Percentiles rank a stretch among this genome's conserved stretches.
phyloP scores from a whole-genome alignment of 495 filamentous ascomycete genomes.

The Trichoderma parareesei region DNA sequence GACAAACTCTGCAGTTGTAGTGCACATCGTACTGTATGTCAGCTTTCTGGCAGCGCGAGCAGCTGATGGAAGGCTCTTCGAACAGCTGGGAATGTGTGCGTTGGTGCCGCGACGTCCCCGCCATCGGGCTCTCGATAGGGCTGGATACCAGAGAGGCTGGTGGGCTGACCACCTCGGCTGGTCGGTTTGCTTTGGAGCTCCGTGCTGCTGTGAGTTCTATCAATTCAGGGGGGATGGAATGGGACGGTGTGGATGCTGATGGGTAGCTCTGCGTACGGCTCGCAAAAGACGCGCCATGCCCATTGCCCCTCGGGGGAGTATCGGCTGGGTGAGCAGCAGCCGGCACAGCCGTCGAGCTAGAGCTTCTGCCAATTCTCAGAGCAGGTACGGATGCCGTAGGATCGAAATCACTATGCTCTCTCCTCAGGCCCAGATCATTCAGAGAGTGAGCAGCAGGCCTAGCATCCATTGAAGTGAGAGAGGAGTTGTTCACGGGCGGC shows the following conservation, averaged over 20 bases:
- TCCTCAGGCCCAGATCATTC: constrained; percentile 48
- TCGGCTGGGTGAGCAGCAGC: not conserved
- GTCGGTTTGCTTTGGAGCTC: not conserved
- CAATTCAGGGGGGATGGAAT: not conserved
- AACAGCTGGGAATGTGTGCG: constrained; percentile 40
- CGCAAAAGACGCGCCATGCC: constrained; percentile 5
- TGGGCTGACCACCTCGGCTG: not conserved
- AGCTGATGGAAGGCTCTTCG: constrained; percentile 63
- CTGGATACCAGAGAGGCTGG: not conserved
- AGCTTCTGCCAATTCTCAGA: constrained; percentile 34
- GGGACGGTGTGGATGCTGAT: not conserved
- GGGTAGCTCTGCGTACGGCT: constrained; percentile 1
- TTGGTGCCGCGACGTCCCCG: constrained; percentile 18
- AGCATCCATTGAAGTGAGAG: constrained; percentile 31
- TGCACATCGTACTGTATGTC: constrained; percentile 77
- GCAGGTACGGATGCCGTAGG: constrained; percentile 20
- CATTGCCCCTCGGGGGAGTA: not conserved
- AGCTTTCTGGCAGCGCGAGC: constrained; percentile 53
- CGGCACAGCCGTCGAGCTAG: constrained; percentile 23
- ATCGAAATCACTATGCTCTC: constrained; percentile 30
- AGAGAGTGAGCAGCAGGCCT: constrained; percentile 46
- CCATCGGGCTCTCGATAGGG: constrained; percentile 2
- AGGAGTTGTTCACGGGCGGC: constrained; percentile 23
- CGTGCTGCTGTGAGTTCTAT: not conserved
- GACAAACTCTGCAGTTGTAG: constrained; percentile 65